phyloP scores from a whole-genome alignment of 225 moss, liverwort and hornwort species.

The Anthoceros angustus region DNA sequence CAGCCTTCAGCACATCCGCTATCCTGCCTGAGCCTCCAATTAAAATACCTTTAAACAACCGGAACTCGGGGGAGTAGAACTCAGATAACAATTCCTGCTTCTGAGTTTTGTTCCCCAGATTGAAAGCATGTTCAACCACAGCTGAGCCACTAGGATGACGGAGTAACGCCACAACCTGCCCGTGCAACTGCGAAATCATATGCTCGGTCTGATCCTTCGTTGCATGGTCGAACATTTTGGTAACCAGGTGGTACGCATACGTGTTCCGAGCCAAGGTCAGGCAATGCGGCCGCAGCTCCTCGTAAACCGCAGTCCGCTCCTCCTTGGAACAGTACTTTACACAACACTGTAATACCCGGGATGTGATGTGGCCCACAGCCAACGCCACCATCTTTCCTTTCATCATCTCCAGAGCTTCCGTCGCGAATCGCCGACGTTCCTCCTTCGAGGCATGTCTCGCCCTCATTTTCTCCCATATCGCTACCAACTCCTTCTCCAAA shows the following conservation, averaged over 20 bases:
- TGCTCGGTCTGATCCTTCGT: constrained; percentile 69
- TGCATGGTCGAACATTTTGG: constrained; percentile 90
- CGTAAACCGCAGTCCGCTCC: constrained; percentile 60
- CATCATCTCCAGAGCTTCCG: constrained; percentile 30
- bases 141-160: constrained; percentile 97
- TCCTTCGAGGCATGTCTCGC: constrained; percentile 46
- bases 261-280: constrained; percentile 65
- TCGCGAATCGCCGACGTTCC: constrained; percentile 42
- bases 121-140: constrained; percentile 87
- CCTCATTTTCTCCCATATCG: constrained; percentile 81
- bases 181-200: constrained; percentile 58
- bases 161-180: constrained; percentile 74
- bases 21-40: constrained; percentile 51
- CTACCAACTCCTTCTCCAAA: constrained; percentile 80
- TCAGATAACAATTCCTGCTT: constrained; percentile 76
- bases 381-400: constrained; percentile 33
- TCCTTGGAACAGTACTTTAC: constrained; percentile 62
- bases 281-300: constrained; percentile 87
- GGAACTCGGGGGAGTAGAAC: constrained; percentile 91
- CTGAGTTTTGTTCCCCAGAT: constrained; percentile 61
- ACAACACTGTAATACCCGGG: constrained; percentile 44
- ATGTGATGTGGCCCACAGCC: constrained; percentile 23
- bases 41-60: constrained; percentile 67
- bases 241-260: constrained; percentile 81
- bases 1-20: constrained; percentile 49